phyloP scores from a whole-genome alignment of 2,329 filamentous ascomycete species.

The Chaetomiaceae sp. region DNA sequence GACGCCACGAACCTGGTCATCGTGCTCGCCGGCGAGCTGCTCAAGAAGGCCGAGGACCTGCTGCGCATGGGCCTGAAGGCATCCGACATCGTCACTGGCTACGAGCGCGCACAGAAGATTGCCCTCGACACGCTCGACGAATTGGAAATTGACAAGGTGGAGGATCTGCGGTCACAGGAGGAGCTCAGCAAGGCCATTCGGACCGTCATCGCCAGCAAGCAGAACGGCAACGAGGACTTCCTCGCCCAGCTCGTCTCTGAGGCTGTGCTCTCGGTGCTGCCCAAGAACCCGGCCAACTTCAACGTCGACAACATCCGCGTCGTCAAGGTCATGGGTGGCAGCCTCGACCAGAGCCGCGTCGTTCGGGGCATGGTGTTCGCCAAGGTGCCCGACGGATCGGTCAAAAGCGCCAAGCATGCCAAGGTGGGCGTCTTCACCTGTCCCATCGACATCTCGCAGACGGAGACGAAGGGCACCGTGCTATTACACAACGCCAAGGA shows the following conservation, averaged over 20 bases:
- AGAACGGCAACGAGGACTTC: constrained; percentile 86
- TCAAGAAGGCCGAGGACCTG: constrained; percentile 95
- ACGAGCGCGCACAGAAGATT: constrained; percentile 88
- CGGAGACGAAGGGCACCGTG: constrained; percentile 97
- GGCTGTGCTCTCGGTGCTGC: constrained; percentile 76
- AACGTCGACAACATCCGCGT: constrained; percentile 99
- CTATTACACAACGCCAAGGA: constrained; percentile 95
- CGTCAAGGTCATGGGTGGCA: constrained; percentile 99
- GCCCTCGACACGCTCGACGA: constrained; percentile 81
- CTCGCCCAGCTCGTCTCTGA: constrained; percentile 84
- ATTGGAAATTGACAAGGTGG: constrained; percentile 83
- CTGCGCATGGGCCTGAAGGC: constrained; percentile 96
- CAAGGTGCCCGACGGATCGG: constrained; percentile 81
- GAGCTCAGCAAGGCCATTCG: constrained; percentile 93
- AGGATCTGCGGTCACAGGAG: constrained; percentile 70
- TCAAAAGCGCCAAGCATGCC: constrained; percentile 88
- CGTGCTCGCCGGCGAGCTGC: constrained; percentile 84
- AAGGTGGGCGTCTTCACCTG: constrained; percentile 98
- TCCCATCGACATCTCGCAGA: constrained; percentile 90
- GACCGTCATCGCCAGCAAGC: constrained; percentile 94
- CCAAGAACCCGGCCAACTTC: constrained; percentile 93
- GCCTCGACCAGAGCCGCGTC: constrained; percentile 86
- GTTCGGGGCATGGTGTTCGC: constrained; percentile 98
- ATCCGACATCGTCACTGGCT: constrained; percentile 93
- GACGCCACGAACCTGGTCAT: constrained; percentile 98